A percentile compares a stretch with the other conserved stretches of the same genome.
These are phyloP conservation scores for Gamsiella multidivaricata DNA, from an alignment of 192 early-diverging fungal genomes.

Conservation along the genomic window DNA sequence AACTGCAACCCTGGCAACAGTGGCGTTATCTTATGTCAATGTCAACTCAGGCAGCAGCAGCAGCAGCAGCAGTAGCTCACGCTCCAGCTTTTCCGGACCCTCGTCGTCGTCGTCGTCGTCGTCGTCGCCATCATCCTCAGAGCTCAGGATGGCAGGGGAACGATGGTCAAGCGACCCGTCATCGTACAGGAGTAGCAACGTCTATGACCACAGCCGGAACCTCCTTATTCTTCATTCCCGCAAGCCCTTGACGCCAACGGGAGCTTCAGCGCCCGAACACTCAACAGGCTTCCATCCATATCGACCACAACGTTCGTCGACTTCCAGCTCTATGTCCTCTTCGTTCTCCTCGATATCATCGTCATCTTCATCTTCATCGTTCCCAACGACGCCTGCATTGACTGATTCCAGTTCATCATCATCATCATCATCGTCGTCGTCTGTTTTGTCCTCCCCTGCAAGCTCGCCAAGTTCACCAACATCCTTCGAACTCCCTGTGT, in stretches of 20 bases:
- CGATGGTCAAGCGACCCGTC: conserved; percentile 45
- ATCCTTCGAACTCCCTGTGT: conserved; percentile 1
- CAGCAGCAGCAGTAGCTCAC: not conserved
- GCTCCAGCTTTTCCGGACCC: not conserved
- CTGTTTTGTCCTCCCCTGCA: conserved; percentile 16
- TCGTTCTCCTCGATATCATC: conserved; percentile 6
- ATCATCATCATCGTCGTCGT: conserved; percentile 19
- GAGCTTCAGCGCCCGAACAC: not conserved
- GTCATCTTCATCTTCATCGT: conserved; percentile 9
- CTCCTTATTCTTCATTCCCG: conserved; percentile 45
- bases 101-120: not conserved
- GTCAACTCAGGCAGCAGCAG: not conserved
- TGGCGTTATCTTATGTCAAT: conserved; percentile 18
- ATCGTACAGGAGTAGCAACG: conserved; percentile 31
- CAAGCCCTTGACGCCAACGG: conserved; percentile 8
- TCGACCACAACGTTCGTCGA: conserved; percentile 16
- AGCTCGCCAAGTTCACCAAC: conserved; percentile 32
- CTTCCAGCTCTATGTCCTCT: conserved; percentile 4
- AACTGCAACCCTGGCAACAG: not conserved
- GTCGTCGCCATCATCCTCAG: not conserved
- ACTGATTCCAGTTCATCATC: conserved; percentile 17
- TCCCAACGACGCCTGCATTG: conserved; percentile 36
- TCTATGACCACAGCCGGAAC: conserved; percentile 40
- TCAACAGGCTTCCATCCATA: conserved; percentile 20
- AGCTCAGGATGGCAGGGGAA: conserved; percentile 17